These are phyloP conservation scores for Fusarium musae DNA, from an alignment of 2,329 filamentous ascomycete species.

Conservation along the genomic window DNA sequence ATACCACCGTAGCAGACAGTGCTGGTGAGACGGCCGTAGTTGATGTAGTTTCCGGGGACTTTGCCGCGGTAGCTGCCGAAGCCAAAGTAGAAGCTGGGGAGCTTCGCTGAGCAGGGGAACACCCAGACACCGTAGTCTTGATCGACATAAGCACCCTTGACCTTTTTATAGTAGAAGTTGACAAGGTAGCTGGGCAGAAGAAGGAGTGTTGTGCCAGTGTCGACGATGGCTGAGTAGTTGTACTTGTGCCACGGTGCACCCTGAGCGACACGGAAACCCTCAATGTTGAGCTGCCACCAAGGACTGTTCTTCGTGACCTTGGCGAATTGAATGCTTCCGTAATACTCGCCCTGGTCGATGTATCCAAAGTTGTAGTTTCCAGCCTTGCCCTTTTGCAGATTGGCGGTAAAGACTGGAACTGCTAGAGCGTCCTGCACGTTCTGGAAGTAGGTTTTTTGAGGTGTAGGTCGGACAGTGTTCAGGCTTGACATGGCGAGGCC, in stretches of 20 bases:
- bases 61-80: slow-evolving; percentile 49
- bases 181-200: slow-evolving; percentile 66
- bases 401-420: slow-evolving; percentile 52
- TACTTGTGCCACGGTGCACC: slow-evolving; percentile 26
- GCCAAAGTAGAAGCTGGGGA: slow-evolving; percentile 58
- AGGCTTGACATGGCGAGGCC: slow-evolving; percentile 48
- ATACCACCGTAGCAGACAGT: slow-evolving; percentile 52
- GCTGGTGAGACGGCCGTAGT: slow-evolving; percentile 47
- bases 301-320: slow-evolving; percentile 62
- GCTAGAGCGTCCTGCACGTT: slow-evolving; percentile 47
- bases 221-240: slow-evolving; percentile 67
- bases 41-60: slow-evolving; percentile 53
- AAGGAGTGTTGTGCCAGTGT: slow-evolving; percentile 77
- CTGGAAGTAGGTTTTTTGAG: slow-evolving; percentile 51
- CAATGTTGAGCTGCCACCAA: slow-evolving; percentile 71
- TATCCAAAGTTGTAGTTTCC: slow-evolving; percentile 57
- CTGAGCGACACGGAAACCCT: slow-evolving; percentile 64
- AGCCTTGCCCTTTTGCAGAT: slow-evolving; percentile 46
- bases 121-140: slow-evolving; percentile 63
- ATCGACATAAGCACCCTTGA: slow-evolving; percentile 62
- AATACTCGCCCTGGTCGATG: slow-evolving; percentile 68
- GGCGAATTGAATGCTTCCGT: slow-evolving; percentile 66
- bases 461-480: slow-evolving; percentile 49
- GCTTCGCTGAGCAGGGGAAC: slow-evolving; percentile 63
- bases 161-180: slow-evolving; percentile 67